phyloP scores from a whole-genome alignment of 345 rosid species.

The Kandelia obovata region DNA sequence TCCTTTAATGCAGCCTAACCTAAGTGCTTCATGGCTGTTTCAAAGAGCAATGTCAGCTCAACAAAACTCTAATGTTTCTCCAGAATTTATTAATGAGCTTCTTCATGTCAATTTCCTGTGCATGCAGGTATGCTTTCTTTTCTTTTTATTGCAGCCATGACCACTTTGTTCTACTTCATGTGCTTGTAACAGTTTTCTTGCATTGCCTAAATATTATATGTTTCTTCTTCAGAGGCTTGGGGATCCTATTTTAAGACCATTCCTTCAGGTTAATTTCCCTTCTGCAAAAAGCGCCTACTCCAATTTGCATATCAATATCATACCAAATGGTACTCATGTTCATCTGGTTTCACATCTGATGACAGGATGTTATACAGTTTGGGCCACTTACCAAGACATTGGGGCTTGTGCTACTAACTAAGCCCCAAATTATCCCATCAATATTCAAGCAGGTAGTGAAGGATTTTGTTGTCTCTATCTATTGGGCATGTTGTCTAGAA shows the following conservation, averaged over 20 bases:
- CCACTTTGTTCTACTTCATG: background rate
- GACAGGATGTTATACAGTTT: conserved; percentile 79
- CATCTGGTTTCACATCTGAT: background rate
- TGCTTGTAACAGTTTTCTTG: background rate
- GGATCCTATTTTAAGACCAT: conserved; percentile 80
- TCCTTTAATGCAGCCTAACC: conserved; percentile 54
- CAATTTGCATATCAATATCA: background rate
- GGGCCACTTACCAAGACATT: conserved; percentile 84
- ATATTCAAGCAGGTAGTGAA: conserved; percentile 71
- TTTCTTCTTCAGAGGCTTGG: conserved; percentile 60
- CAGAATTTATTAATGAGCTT: conserved; percentile 81
- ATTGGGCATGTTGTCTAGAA: background rate
- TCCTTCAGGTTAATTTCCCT: conserved; percentile 65
- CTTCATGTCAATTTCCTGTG: conserved; percentile 73
- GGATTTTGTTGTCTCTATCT: background rate
- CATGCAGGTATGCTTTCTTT: conserved; percentile 58
- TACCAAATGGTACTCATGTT: background rate
- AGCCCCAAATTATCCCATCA: conserved; percentile 81
- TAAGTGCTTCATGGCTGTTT: conserved; percentile 91
- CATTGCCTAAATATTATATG: conserved; percentile 15
- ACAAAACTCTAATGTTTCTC: conserved; percentile 53
- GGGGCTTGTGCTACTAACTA: conserved; percentile 82
- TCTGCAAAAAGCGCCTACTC: background rate
- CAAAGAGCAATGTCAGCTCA: conserved; percentile 94
- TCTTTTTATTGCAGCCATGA: background rate